Base-by-base conservation (phyloP, 2,329 filamentous ascomycete species). In the Pseudogymnoascus sp. region DNA sequence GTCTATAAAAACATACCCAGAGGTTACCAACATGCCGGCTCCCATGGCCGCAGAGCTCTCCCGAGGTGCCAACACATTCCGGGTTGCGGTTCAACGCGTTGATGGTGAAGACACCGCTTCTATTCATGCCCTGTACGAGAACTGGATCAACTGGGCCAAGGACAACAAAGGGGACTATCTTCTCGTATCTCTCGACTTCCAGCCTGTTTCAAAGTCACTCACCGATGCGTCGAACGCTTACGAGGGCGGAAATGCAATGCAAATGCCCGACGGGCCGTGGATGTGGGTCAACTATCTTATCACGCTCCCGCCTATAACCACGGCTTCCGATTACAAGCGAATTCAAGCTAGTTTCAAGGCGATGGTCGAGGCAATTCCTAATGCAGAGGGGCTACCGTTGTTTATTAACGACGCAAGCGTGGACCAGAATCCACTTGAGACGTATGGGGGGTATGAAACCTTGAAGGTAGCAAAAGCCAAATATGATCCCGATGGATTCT, bases 241-340 rank as follows among this genome's bases (percentile, higher is more conserved):
- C n/a, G 68, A 72, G 12, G 72, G 71, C 4, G 72, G 72, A 1
- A 73, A 74, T 61, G 72, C 71, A 10, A 74, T 74, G 72, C 68
- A 73, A 59, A 73, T 74, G 71, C 72, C 72, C 3, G 71, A 73
- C 50, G 72, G 72, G 3, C 72, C 70, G 7, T 75, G 69, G 69
- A 70, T 70, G 62, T 75, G 73, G 70, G 50, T 68, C 59, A 72
- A 69, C 60, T 74, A 74, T 65, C 65, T 71, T 59, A 66, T 71
- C 7, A 67, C 65, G 6, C 73, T 69, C 26, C 70, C 67, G 7
- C 67, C 68, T 2, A 61, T 64, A 2, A 69, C 73, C 62, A 65
- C 68, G 40, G 62, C 70, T 16, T 24, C 63, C 4, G 62, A 68
- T 19, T 73, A 72, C 50, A 62, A 73, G 11, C 65, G 66, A 16